Evolutionary conservation across 768 basidiomycete genomes (phyloP), one percentile per base, ranked within the genome.

Genomic region (Exsudoporus frostii): DNA sequence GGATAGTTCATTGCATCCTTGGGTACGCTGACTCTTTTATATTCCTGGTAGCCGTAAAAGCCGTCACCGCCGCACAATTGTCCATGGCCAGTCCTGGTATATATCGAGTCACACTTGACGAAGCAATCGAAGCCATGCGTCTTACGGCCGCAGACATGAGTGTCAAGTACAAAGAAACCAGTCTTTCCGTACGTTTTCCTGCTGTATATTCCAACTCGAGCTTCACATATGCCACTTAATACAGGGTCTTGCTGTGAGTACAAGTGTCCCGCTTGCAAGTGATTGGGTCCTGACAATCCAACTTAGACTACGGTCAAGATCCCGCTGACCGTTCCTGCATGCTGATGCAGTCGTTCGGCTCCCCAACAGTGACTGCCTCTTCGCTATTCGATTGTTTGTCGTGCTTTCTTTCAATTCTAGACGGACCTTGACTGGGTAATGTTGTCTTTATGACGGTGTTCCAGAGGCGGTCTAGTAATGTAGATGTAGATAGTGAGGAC

Each of bases 71-170:
- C 11, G 94, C 94, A 19, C 96, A 98, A 66, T 79, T 98, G 5
- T 92, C 95, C 8, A 88, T 97, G 81, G 92, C 94, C 9, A 91
- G 90, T 55, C 82, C 91, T 63, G 94, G 91, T 0, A 79, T 90
- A 14, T 92, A 92, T 62, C 83, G 85, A 32, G 92, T 95, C 33
- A 88, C 86, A 1, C 77, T 98, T 19, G 95, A 98, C 66, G 92
- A 97, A 69, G 95, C 94, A 2, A 97, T 98, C 50, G 91, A 92
- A 69, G 93, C 94, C 5, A 96, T 96, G 92, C 79, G 91, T 22
- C 67, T 96, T 44, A 97, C 93, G 7, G 94, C 95, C 25, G 77
- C 81, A n/a, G 91, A 94, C 68, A 96, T 96, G 92, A 92, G 90
- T 56, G 81, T 88, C 60, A 92, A 94, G 69, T 95, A 96, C 69